Evolutionary conservation across 306 rosid genomes (phyloP).

Genomic region (Inga oerstediana): DNA sequence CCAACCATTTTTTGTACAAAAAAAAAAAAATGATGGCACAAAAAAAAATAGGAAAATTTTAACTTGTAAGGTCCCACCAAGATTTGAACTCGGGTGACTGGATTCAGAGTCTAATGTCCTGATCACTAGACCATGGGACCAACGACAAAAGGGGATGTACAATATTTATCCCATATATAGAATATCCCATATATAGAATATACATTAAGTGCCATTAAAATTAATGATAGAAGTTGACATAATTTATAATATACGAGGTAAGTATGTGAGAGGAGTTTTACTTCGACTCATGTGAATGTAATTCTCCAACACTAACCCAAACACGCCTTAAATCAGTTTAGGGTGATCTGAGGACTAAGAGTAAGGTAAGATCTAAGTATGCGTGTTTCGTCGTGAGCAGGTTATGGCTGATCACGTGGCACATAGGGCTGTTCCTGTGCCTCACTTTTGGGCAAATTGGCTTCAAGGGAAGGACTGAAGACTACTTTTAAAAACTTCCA

Average conservation of each 20-base stretch:
- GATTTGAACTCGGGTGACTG: conserved; percentile 63
- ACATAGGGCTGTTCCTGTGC: conserved; percentile 70
- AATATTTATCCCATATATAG: accelerated
- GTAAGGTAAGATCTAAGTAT: background rate
- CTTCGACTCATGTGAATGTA: too few relatives aligned
- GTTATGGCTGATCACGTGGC: conserved; percentile 92
- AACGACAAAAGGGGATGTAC: accelerated
- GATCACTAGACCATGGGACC: conserved; percentile 66
- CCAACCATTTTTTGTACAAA: too few relatives aligned
- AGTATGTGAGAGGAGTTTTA: too few relatives aligned
- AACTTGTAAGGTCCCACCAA: conserved; percentile 58
- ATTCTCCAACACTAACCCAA: too few relatives aligned
- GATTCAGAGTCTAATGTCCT: conserved; percentile 72
- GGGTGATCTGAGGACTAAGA: too few relatives aligned
- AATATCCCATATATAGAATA: too few relatives aligned
- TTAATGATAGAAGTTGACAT: too few relatives aligned
- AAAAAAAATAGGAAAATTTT: accelerated
- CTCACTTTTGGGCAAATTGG: conserved; percentile 98
- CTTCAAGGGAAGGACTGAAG: conserved; percentile 93
- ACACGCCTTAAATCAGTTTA: too few relatives aligned
- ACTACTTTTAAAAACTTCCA: conserved; percentile 55
- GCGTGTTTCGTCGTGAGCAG: conserved; percentile 37
- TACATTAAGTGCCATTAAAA: too few relatives aligned
- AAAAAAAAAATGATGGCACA: too few relatives aligned
- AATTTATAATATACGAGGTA: too few relatives aligned